Evolutionary conservation across 1,139 yeast species (phyloP).

Genomic region (Lodderomyces margitis): DNA sequence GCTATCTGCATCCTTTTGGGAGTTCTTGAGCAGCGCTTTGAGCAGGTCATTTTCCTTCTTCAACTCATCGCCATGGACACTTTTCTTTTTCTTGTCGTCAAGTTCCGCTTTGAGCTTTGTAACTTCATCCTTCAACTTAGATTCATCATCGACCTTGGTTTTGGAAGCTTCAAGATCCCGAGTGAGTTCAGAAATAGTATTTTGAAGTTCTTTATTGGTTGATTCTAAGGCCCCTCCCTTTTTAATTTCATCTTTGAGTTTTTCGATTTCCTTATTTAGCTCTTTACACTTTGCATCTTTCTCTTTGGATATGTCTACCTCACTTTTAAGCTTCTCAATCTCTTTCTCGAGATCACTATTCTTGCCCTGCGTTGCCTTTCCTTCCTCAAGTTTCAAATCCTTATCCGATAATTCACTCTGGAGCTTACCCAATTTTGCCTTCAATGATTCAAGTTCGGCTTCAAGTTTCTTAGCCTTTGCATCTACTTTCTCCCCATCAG

Average conservation of each 20-base stretch:
- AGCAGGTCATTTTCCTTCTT: constrained; percentile 1
- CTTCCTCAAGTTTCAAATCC: neutral
- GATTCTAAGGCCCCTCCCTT: constrained; percentile 15
- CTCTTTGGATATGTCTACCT: neutral
- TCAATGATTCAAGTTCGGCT: neutral
- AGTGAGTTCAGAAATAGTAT: constrained; percentile 14
- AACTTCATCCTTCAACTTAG: neutral
- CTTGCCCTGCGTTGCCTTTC: neutral
- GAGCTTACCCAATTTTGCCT: neutral
- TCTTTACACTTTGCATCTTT: neutral
- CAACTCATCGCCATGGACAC: neutral
- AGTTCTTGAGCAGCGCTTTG: neutral
- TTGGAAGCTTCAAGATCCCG: constrained; percentile 25
- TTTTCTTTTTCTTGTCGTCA: neutral
- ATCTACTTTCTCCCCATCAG: neutral
- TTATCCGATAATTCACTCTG: neutral
- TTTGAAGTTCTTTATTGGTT: constrained; percentile 21
- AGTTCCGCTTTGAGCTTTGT: neutral
- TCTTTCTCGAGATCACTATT: neutral
- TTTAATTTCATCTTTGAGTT: constrained; percentile 16
- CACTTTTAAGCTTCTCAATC: neutral
- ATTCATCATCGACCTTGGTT: neutral
- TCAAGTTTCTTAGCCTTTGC: neutral
- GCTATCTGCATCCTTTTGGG: neutral
- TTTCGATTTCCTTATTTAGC: neutral